Evolutionary conservation across 768 basidiomycete genomes (phyloP).

Genomic region (Chiua virens): DNA sequence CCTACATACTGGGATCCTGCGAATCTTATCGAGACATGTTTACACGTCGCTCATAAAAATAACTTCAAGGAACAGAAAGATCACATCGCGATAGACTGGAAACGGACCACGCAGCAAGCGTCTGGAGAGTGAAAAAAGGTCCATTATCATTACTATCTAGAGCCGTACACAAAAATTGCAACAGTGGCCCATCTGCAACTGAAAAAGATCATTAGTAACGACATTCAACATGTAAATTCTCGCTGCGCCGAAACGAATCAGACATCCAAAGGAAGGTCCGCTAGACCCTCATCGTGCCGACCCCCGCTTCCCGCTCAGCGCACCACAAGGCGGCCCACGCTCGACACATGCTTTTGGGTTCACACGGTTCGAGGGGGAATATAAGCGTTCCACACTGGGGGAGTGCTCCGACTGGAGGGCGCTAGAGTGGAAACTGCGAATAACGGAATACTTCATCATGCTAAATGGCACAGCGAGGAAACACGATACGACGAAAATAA

Average conservation of each 20-base stretch:
- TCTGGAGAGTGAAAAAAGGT: not conserved
- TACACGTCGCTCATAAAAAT: not conserved
- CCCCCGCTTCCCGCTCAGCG: constrained; percentile 76
- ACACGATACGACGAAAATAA: constrained; percentile 2
- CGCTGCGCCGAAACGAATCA: constrained; percentile 47
- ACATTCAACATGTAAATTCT: not conserved
- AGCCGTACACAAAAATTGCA: not conserved
- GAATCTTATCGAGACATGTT: not conserved
- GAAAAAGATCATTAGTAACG: constrained; percentile 2
- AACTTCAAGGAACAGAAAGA: not conserved
- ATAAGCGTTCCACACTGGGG: constrained; percentile 67
- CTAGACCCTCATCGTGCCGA: constrained; percentile 66
- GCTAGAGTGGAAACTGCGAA: constrained; percentile 89
- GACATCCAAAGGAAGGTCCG: constrained; percentile 91
- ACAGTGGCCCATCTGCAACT: constrained; percentile 1
- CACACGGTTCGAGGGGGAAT: constrained; percentile 65
- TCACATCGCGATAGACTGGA: too few relatives aligned
- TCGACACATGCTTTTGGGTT: constrained; percentile 66
- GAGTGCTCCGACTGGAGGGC: constrained; percentile 70
- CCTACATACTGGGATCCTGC: too few relatives aligned
- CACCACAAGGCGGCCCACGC: constrained; percentile 67
- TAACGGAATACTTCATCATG: constrained; percentile 64
- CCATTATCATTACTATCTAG: constrained; percentile 1
- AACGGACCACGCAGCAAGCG: too few relatives aligned
- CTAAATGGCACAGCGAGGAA: constrained; percentile 20